phyloP scores from a whole-genome alignment of 331 rosid genomes.

The Acacia concinna region DNA sequence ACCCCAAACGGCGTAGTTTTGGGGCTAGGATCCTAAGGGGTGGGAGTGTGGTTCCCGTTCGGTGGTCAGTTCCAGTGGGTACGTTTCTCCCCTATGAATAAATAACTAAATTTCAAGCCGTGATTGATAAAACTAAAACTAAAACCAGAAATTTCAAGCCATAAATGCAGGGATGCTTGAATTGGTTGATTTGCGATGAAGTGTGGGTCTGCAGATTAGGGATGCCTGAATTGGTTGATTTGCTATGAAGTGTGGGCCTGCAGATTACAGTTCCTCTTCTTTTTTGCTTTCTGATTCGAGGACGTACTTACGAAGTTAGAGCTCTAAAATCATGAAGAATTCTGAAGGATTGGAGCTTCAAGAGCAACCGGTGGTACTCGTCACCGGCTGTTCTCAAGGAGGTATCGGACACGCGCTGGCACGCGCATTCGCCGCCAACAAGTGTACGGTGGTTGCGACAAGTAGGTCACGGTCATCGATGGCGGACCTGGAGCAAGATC shows the following conservation, averaged over 20 bases:
- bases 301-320: not conserved
- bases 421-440: slow-evolving; percentile 61
- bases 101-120: no score
- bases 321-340: not conserved
- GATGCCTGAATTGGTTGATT: not conserved
- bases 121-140: no score
- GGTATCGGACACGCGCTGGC: slow-evolving; percentile 85
- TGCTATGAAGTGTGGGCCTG: not conserved
- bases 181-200: not conserved
- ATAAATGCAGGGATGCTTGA: not conserved
- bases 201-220: not conserved
- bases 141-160: not conserved
- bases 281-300: not conserved
- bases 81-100: no score
- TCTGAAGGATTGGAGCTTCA: not conserved
- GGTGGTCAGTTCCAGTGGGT: no score
- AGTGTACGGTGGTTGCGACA: slow-evolving; percentile 71
- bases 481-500: slow-evolving; percentile 58
- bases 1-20: no score
- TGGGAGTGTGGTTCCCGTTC: no score
- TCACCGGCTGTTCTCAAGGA: slow-evolving; percentile 69
- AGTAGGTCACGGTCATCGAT: slow-evolving; percentile 57
- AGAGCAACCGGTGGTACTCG: slow-evolving; percentile 54
- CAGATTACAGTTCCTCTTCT: not conserved
- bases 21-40: no score